These are phyloP conservation scores for Leccinum imitatum DNA, from an alignment of 768 basidiomycete species.

Conservation along the genomic window DNA sequence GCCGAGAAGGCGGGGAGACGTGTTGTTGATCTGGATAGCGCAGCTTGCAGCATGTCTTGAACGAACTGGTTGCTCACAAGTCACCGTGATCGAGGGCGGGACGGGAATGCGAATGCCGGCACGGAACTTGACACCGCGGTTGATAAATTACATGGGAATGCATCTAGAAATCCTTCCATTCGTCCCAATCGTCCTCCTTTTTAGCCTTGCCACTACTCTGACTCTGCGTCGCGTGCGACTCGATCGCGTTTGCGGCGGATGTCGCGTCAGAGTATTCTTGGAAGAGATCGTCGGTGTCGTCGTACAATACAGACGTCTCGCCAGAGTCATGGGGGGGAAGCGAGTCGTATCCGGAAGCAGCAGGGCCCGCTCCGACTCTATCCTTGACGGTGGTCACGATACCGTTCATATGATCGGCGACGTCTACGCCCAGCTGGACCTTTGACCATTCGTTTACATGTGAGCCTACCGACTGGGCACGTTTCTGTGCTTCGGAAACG, in stretches of 20 bases:
- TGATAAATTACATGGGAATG: neutral
- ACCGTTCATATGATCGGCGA: slow-evolving; percentile 72
- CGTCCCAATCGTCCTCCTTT: slow-evolving; percentile 65
- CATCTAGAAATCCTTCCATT: slow-evolving; percentile 80
- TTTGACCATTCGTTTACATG: slow-evolving; percentile 79
- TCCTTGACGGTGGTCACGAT: slow-evolving; percentile 67
- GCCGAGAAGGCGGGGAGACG: slow-evolving; percentile 4
- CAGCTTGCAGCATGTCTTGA: slow-evolving; percentile 22
- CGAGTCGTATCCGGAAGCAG: slow-evolving; percentile 50
- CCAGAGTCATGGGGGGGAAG: slow-evolving; percentile 46
- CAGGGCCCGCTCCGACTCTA: slow-evolving; percentile 53
- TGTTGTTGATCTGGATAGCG: slow-evolving; percentile 14
- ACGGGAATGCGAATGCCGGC: slow-evolving; percentile 8
- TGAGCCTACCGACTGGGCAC: slow-evolving; percentile 58
- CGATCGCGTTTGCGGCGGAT: slow-evolving; percentile 16
- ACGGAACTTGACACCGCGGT: slow-evolving; percentile 23
- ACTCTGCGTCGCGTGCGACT: slow-evolving; percentile 7
- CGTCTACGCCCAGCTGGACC: slow-evolving; percentile 78
- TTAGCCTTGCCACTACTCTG: slow-evolving; percentile 21
- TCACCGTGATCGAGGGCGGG: neutral
- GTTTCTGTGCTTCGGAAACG: slow-evolving; percentile 64
- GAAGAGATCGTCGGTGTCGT: slow-evolving; percentile 64
- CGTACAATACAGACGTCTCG: slow-evolving; percentile 61
- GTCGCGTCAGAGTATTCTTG: slow-evolving; percentile 31
- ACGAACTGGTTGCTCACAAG: neutral